Evolutionary conservation across 1,284 basidiomycete genomes (phyloP), one percentile per base, ranked within the genome.

Genomic region (Cutaneotrichosporon dermatis): DNA sequence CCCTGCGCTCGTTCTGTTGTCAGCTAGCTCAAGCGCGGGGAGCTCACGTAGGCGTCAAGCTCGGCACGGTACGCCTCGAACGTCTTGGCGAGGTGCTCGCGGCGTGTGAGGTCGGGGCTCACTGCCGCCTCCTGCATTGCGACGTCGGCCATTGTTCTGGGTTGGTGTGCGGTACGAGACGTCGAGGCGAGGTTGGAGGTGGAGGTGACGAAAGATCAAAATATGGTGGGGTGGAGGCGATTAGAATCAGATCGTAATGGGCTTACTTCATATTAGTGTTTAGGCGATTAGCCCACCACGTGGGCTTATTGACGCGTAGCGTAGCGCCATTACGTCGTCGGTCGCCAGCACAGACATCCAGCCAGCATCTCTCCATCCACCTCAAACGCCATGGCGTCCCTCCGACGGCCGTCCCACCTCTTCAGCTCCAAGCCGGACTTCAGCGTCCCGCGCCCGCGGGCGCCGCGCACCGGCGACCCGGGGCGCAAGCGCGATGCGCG

Each of bases 1-100:
- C 78, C 55, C 78, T 63, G 12, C 75, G 65, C 60, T 78, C 77
- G 55, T 77, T 79, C 76, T 79, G 61, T 0, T 37, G 55, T 48
- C 25, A 54, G 51, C 40, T 42, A 4, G 5, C 39, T 33, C 11
- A 12, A 5, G 33, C 34, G n/a, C 3, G 4, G 1, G 3, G 2
- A 4, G 64, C 74, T 61, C 51, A 78, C 76, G 59, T 73, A 71
- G 5, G 66, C 65, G 60, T 78, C 76, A 12, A 78, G 66, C 51
- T 74, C 70, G 15, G 70, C 64, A 46, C 76, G 62, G 57, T 75
- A 77, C 1, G 69, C 57, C 57, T 74, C 72, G 42, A 77, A 77
- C 1, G 75, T 74, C 57, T 69, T 64, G 13, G 60, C 59, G 34
- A 75, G 65, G 57, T 74, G 72, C 39, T 74, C 66, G 35, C 69